Evolutionary conservation across 129 eudicot species (phyloP).

Genomic region (Flaveria robusta): DNA sequence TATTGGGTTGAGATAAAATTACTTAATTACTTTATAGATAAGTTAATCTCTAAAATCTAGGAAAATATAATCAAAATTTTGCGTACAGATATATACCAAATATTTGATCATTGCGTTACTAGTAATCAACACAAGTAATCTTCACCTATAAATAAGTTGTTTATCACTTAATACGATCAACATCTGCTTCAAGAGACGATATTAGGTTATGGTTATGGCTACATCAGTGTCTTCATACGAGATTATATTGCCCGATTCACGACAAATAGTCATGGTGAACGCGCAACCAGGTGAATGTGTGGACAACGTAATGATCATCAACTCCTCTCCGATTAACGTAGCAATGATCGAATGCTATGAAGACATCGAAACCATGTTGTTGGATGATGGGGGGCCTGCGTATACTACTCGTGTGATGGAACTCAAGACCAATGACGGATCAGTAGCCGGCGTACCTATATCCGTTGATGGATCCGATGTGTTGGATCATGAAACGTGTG

Average conservation of each 20-base stretch:
- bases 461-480: not conserved
- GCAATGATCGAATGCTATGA: not conserved
- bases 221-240: not conserved
- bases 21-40: no score
- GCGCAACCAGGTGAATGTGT: not conserved
- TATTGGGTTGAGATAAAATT: no score
- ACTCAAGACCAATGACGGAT: not conserved
- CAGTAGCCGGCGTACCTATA: not conserved
- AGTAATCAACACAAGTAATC: not conserved
- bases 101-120: not conserved
- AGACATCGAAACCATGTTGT: not conserved
- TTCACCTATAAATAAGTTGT: no score
- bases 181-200: not conserved
- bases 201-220: not conserved
- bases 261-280: conserved; percentile 1
- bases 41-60: not conserved
- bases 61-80: not conserved
- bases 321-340: not conserved
- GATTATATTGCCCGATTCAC: not conserved
- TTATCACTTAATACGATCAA: not conserved
- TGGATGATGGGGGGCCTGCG: not conserved
- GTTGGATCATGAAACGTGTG: not conserved
- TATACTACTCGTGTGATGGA: not conserved
- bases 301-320: not conserved
- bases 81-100: not conserved